A percentile compares a stretch with the other conserved stretches of the same genome.
These are phyloP conservation scores for Scutellaria minor DNA, from an alignment of 257 asterid genomes.

Conservation along the genomic window DNA sequence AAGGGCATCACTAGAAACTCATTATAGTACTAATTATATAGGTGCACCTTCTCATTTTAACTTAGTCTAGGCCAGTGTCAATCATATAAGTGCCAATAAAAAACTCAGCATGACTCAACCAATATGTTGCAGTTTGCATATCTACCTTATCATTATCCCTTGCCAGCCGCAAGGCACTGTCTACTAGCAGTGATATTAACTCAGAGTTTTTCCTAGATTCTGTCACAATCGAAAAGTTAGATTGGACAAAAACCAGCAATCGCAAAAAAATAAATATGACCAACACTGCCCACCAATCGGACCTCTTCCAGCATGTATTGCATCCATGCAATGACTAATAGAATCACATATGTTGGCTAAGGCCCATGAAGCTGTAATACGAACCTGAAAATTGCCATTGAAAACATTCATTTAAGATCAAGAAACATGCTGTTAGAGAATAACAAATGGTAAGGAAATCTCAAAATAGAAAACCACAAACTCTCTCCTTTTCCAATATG, in stretches of 20 bases:
- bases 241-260: conserved; percentile 33
- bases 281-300: conserved; percentile 44
- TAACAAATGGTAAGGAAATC: conserved; percentile 24
- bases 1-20: conserved; percentile 13
- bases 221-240: conserved; percentile 42
- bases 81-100: conserved; percentile 18
- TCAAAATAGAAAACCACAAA: conserved; percentile 9
- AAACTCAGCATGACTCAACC: background rate
- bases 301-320: conserved; percentile 53
- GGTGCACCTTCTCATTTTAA: conserved; percentile 16
- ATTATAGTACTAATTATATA: background rate
- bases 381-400: conserved; percentile 68
- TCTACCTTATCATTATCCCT: conserved; percentile 94
- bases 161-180: conserved; percentile 69
- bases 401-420: conserved; percentile 31
- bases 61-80: conserved; percentile 18
- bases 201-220: conserved; percentile 55
- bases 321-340: conserved; percentile 63
- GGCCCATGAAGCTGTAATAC: conserved; percentile 97
- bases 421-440: conserved; percentile 20
- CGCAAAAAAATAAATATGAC: conserved; percentile 35
- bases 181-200: conserved; percentile 61
- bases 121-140: conserved; percentile 14
- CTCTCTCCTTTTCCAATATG: conserved; percentile 24
- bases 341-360: conserved; percentile 91